Percentiles rank a stretch among this genome's conserved stretches.
phyloP scores from a whole-genome alignment of 495 filamentous ascomycete species.

The Aspergillus conjunctus region DNA sequence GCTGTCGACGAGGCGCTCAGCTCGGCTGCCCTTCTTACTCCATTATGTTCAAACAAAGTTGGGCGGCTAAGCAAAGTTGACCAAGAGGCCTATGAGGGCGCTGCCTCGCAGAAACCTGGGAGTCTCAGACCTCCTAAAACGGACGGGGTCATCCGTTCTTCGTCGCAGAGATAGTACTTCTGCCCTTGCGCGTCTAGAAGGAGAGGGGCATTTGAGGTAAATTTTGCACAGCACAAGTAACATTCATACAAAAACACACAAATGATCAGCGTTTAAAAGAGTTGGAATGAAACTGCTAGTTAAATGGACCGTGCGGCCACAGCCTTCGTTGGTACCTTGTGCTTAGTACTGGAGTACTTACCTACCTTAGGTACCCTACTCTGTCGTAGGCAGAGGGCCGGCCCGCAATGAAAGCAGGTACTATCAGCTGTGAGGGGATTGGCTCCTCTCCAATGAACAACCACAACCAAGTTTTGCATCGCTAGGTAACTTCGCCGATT shows the following conservation, averaged over 20 bases:
- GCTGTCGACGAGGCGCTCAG: neutral
- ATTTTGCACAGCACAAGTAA: neutral
- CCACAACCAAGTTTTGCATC: conserved; percentile 1
- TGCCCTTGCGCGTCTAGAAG: neutral
- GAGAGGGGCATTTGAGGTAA: too few species aligned
- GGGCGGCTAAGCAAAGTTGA: neutral
- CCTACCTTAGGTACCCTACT: too few species aligned
- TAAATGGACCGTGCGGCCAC: conserved; percentile 15
- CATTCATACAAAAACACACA: neutral
- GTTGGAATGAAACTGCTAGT: conserved; percentile 5
- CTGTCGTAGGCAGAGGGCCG: conserved; percentile 12
- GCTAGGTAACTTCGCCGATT: conserved; percentile 8
- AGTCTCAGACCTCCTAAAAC: neutral
- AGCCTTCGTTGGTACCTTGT: neutral
- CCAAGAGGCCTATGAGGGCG: conserved; percentile 13
- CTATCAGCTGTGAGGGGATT: conserved; percentile 12
- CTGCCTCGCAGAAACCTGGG: conserved; percentile 3
- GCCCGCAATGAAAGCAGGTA: conserved; percentile 19
- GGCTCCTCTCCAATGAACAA: conserved; percentile 16
- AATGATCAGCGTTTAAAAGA: conserved; percentile 12
- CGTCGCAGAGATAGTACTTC: conserved; percentile 8
- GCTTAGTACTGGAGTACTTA: too few species aligned
- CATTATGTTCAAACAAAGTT: conserved; percentile 12
- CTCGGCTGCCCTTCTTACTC: neutral
- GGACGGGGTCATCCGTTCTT: conserved; percentile 14